Evolutionary conservation across 2,329 filamentous ascomycete genomes (phyloP).

Genomic region (Escovopsis sp.): DNA sequence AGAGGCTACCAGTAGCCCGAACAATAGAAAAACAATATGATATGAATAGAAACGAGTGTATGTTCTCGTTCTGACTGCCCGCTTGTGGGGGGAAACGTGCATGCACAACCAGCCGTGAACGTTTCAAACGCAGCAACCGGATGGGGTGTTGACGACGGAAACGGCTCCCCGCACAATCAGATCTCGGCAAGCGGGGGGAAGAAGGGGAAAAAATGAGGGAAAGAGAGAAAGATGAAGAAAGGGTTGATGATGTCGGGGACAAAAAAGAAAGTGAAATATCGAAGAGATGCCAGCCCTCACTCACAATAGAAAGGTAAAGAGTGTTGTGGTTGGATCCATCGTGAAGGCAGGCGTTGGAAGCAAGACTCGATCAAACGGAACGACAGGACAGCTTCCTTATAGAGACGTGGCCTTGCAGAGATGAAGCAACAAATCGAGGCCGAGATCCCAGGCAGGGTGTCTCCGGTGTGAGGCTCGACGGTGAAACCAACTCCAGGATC

Average conservation of each 20-base stretch:
- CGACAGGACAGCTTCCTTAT: conserved; percentile 1
- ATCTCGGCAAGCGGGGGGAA: not conserved
- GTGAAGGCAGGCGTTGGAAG: conserved; percentile 3
- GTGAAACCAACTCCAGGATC: not conserved
- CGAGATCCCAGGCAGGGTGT: conserved; percentile 1
- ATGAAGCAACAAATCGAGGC: not conserved
- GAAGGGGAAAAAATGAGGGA: not conserved
- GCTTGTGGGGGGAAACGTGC: too few species aligned
- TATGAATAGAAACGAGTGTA: too few species aligned
- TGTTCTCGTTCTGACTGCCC: too few species aligned
- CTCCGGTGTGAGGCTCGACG: not conserved
- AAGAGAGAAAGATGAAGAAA: conserved; percentile 3
- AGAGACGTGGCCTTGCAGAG: not conserved
- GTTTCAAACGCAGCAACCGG: not conserved
- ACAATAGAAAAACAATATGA: too few species aligned
- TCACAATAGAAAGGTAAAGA: conserved; percentile 57
- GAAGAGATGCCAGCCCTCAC: conserved; percentile 21
- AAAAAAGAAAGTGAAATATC: not conserved
- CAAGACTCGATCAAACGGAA: not conserved
- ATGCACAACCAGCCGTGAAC: not conserved
- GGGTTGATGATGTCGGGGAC: too few species aligned
- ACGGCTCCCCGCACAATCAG: not conserved
- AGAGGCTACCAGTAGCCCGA: too few species aligned
- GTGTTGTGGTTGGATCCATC: conserved; percentile 49
- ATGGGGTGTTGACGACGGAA: not conserved